A percentile compares a stretch with the other conserved stretches of the same genome.
Conservation (phyloP, 73 alveolate genomes). For the Paramecium bursaria region DNA sequence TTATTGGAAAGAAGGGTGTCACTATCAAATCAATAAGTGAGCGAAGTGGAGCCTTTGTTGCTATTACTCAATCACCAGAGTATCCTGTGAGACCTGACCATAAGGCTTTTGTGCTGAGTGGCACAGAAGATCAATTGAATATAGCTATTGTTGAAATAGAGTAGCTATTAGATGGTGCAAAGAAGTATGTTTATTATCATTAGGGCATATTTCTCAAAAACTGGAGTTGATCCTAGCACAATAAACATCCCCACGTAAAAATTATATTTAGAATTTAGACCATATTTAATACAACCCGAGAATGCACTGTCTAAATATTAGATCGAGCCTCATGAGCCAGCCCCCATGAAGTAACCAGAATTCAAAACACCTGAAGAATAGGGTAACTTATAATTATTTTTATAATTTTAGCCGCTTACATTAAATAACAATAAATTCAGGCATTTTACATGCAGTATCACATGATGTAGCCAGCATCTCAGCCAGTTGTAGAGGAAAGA, state of each 20-base stretch:
- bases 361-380: slow-evolving; percentile 55
- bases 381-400: slow-evolving; percentile 32
- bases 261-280: neutral
- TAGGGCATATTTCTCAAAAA: slow-evolving; percentile 58
- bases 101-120: slow-evolving; percentile 57
- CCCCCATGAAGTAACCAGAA: slow-evolving; percentile 48
- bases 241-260: slow-evolving; percentile 53
- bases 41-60: slow-evolving; percentile 76
- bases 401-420: slow-evolving; percentile 40
- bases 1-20: slow-evolving; percentile 84
- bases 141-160: slow-evolving; percentile 45
- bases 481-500: slow-evolving; percentile 61
- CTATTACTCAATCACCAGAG: slow-evolving; percentile 70
- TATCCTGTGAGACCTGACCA: slow-evolving; percentile 58
- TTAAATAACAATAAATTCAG: slow-evolving; percentile 25
- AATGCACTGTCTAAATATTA: slow-evolving; percentile 58
- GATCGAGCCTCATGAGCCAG: neutral
- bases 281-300: slow-evolving; percentile 27
- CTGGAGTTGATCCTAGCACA: slow-evolving; percentile 55
- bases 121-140: slow-evolving; percentile 48
- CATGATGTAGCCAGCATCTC: slow-evolving; percentile 61
- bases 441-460: slow-evolving; percentile 43
- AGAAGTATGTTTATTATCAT: slow-evolving; percentile 8
- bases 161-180: slow-evolving; percentile 48
- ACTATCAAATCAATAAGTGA: slow-evolving; percentile 82